A percentile compares a stretch with the other conserved stretches of the same genome.
These are phyloP conservation scores for Leptomonas pyrrhocoris DNA, from an alignment of 208 protist species.

Conservation along the genomic window DNA sequence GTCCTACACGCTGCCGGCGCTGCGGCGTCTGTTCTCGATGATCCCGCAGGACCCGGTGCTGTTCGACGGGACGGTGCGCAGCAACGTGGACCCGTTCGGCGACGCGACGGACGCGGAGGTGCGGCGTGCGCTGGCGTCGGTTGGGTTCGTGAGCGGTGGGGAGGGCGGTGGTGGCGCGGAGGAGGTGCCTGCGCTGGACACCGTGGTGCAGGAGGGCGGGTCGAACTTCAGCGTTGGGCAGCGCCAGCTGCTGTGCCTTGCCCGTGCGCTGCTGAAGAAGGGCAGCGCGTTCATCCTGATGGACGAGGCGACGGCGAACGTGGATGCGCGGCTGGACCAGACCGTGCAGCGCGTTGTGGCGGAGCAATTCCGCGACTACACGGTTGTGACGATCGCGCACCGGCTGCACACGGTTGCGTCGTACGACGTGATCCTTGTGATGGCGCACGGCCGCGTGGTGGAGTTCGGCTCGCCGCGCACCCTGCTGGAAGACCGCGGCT, in stretches of 20 bases:
- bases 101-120: constrained; percentile 46
- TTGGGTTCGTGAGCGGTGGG: constrained; percentile 30
- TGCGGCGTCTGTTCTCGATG: constrained; percentile 78
- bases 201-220: constrained; percentile 56
- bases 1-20: constrained; percentile 40
- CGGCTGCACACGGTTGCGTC: constrained; percentile 71
- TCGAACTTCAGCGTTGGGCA: constrained; percentile 76
- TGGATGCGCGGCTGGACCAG: no score
- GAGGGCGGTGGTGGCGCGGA: constrained; percentile 6
- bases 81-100: constrained; percentile 79
- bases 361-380: no score
- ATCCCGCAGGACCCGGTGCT: constrained; percentile 86
- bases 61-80: constrained; percentile 77
- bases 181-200: constrained; percentile 1
- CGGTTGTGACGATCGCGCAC: no score
- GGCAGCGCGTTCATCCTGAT: no score
- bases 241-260: constrained; percentile 79
- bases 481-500: constrained; percentile 8
- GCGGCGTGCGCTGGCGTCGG: constrained; percentile 33
- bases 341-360: no score
- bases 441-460: constrained; percentile 46
- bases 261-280: constrained; percentile 65
- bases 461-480: constrained; percentile 29
- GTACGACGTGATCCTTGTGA: constrained; percentile 71
- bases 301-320: no score